Evolutionary conservation across 2,329 filamentous ascomycete species (phyloP), one percentile per base, ranked within the genome.

Genomic region (Monilinia polystroma): DNA sequence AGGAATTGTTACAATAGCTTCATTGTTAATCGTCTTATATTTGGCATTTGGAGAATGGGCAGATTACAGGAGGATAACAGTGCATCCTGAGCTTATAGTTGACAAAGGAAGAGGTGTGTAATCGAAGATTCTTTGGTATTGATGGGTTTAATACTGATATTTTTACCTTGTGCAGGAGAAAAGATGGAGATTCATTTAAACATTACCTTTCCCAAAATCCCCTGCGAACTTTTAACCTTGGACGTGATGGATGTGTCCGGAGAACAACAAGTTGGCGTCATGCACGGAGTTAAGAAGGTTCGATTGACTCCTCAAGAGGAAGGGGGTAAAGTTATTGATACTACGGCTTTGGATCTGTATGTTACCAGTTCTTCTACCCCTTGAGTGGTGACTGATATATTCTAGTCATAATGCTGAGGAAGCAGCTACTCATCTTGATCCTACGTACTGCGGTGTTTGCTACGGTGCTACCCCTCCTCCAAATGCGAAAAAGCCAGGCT

Each of bases 161-260:
- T 69, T 53, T 45, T 59, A 7, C 62, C 53, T 35, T 41, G 38
- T 63, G n/a, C 73, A 92, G 91, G 92, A 78, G 93, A 99, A 83
- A 92, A 94, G 79, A 98, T 99, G 94, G 95, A 98, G 78, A 99
- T 99, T 72, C 93, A 97, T 78, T 86, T 99, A 79, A 99, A 99
- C 81, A 89, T 99, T 68, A 95, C 92, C 57, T 99, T 99, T 78
- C 95, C 95, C 12, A 88, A 89, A 70, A 86, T 99, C 72, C 95
- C 95, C 12, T 99, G 95, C 81, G 94, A 98, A 79, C 87, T 99
- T 63, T 83, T 98, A 72, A 97, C 95, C 16, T 88, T 99, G 74
- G 95, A 99, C 78, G 94, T 99, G 66, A 99, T 99, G 95, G 95
- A 99, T 80, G 94, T 98, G 35, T 97, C 93, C 29, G 95, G 95